Evolutionary conservation across 108 stramenopile species (phyloP), one percentile per base, ranked within the genome.

Genomic region (Parietichytrium sp.): DNA sequence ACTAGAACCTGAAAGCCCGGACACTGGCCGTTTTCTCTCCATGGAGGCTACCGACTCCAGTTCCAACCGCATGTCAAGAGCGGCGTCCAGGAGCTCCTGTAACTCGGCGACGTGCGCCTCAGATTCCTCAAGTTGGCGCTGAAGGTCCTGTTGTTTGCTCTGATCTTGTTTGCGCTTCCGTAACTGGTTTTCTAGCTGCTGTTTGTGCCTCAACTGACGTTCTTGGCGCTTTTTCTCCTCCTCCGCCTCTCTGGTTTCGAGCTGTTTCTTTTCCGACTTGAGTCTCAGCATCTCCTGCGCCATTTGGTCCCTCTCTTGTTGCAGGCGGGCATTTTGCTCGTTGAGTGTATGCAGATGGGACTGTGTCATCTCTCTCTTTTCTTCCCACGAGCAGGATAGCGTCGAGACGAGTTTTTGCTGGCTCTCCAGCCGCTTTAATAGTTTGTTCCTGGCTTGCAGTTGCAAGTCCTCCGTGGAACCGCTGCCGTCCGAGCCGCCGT

Each of bases 341-440:
- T 72, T 42, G 33, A 72, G 42, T 25, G 36, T 42, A n/a, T 33
- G 38, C 36, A 72, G 45, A 25, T 72, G 61, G 38, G 36, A 33
- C 33, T 72, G 61, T 18, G 61, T 42, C 10, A 72, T 13, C 3
- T 72, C 61, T 2, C 61, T 33, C 20, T 72, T 72, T 20, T 72
- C 38, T 42, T 72, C 61, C 61, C 61, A 72, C 10, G 61, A 72
- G 6, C 38, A 23, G 15, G 61, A 72, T 42, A 72, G 25, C 16
- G 10, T 72, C 6, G 61, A 72, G 61, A 72, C 61, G 16, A 72
- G 61, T 42, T 72, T 72, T 2, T 72, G 38, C 33, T 72, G 61
- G 42, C 38, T 45, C 61, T 72, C 61, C 2, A 72, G 61, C 16
- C 61, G 61, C n/a, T 45, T 42, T 6, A 72, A 27, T 8, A 72